Evolutionary conservation across 2,329 filamentous ascomycete species (phyloP), one percentile per base, ranked within the genome.

Genomic region (Fusarium liriodendri): DNA sequence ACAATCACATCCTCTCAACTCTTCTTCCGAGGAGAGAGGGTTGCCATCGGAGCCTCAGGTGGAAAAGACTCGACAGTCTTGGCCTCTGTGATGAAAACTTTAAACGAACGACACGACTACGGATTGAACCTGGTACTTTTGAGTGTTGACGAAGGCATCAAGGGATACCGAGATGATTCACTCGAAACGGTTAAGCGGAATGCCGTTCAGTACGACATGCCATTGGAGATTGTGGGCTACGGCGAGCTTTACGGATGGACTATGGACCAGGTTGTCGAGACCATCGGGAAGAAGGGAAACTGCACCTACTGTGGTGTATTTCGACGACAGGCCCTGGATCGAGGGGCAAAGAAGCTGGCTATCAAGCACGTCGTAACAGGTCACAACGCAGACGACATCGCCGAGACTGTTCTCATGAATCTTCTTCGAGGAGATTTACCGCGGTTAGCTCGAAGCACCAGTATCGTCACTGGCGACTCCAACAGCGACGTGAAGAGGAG

Each of bases 231-330:
- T 65, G 91, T 99, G 59, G 95, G 96, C 59, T 99, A 99, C 79
- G 93, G 92, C 63, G 94, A 98, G 79, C 87, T 99, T 11, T 99
- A 99, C 81, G 97, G 96, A 10, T 99, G 97, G 97, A 98, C 95
- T 1, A 99, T 99, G 97, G 97, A 99, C 80, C 95, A 98, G 80
- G 97, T 99, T 11, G 97, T 99, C 5, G 94, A 95, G 78, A 94
- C 96, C 57, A 94, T 99, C 60, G 97, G 97, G 16, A 98, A 98
- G 85, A 98, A 98, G 83, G 95, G 96, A 33, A 99, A 99, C 83
- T 99, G 97, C 88, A 99, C 97, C 33, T 99, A 99, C 80, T 99
- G 97, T 79, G 97, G 97, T 16, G 97, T 99, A 20, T 99, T 99
- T 81, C 89, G 97, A 63, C 89, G 97, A 67, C 97, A 99, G 84